Evolutionary conservation across 768 basidiomycete species (phyloP), one percentile per base, ranked within the genome.

Genomic region (Tricholoma bakamatsutake): DNA sequence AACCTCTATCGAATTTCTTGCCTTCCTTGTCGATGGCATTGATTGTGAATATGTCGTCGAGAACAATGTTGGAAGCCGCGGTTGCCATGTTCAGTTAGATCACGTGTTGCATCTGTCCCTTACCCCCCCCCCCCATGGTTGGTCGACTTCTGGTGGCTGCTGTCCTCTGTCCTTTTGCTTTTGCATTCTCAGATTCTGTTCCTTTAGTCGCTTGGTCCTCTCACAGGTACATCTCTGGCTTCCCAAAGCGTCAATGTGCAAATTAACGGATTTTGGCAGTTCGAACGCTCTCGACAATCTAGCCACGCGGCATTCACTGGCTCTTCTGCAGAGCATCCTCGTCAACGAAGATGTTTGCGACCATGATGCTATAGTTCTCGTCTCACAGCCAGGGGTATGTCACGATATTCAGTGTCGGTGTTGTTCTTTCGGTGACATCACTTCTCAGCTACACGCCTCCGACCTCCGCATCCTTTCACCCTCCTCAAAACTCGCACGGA

Each of bases 1-100:
- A 55, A 95, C 96, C 96, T 86, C 96, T 78, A 72, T 99, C 97
- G 64, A 98, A 99, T 70, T 95, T 97, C 77, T 90, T 97, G 47
- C 96, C 96, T 63, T 94, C 95, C 70, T 84, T 85, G 76, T 95
- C 87, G 50, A 95, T 90, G 43, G 72, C 85, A 61, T 82, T 80
- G 62, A 96, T 88, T 10, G 82, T 87, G 73, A 98, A 98, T 45
- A 94, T 86, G 68, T 98, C 96, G 66, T 95, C 90, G 66, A 98
- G 98, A 55, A 97, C 83, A 63, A 96, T 82, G 67, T 79, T 88
- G 1, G 88, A 87, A 40, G 84, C 75, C 12, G 76, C 71, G 3
- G 79, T 73, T 17, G 84, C 72, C 82, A 85, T 85, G 57, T 56
- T 62, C 52, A 55, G 46, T 50, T 35, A 13, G 45, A 15, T 47